Base-by-base conservation (phyloP, 2,329 filamentous ascomycete species). In the Neopestalotiopsis sp. region DNA sequence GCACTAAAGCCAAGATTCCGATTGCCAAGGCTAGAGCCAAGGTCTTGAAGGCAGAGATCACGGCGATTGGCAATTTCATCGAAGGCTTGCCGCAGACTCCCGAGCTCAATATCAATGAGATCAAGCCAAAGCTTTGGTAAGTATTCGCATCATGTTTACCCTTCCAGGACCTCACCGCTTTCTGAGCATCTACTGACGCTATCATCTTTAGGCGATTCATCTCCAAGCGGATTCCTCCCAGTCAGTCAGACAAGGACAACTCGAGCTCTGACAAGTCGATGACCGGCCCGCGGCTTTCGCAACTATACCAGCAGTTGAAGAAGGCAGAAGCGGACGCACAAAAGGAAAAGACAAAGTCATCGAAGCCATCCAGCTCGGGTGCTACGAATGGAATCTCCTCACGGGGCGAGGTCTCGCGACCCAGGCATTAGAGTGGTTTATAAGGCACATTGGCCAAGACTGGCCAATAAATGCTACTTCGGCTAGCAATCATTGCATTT, bases 121-220 rank as follows among this genome's bases (percentile, higher is more conserved):
- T 79, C n/a, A 79, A 79, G 70, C 77, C 77, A 17, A 79, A 79
- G 69, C 72, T 79, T 70, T 79, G 77, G 77, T 79, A 76, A 65
- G 77, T 4, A 28, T 28, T 28, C 24, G 24, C 24, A 28, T 28
- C 24, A 28, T 28, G 24, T 28, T 28, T 4, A 28, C 24, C 24
- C 24, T 28, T 28, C 24, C 24, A 3, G 24, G 24, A 28, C 24
- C 38, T 56, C 10, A 53, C 45, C 6, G n/a, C 7, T n/a, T 45
- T 14, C n/a, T 53, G 20, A 45, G 67, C 38, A 45, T 71, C 58
- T 70, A 69, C 70, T 74, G 71, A 76, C 66, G 38, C 9, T 5
- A 53, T 62, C 7, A n/a, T 53, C 17, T 53, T 20, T 38, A 79
- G 77, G 77, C 72, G 76, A 70, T 79, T 79, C 64, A 78, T 79